Evolutionary conservation across 2,329 filamentous ascomycete genomes (phyloP).

Genomic region (Bipolaris sorokiniana): DNA sequence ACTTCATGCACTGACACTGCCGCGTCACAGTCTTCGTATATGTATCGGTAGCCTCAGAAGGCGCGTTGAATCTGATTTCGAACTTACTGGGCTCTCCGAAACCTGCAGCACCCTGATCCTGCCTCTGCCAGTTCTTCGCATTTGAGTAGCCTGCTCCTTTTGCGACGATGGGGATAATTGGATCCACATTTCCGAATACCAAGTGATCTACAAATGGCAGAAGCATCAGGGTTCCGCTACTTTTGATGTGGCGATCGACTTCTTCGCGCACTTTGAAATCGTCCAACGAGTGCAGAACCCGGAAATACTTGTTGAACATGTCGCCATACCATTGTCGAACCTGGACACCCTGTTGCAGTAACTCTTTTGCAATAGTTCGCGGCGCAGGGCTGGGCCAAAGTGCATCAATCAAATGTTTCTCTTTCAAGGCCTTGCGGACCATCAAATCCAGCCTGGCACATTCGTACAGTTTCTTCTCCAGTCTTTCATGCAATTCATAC

Average conservation of each 20-base stretch:
- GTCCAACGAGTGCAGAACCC: conserved; percentile 37
- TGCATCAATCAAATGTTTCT: conserved; percentile 47
- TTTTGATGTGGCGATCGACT: conserved; percentile 40
- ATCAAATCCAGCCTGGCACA: conserved; percentile 43
- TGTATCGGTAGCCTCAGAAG: conserved; percentile 37
- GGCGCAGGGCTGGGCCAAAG: conserved; percentile 45
- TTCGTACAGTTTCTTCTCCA: conserved; percentile 48
- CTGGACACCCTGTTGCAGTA: conserved; percentile 42
- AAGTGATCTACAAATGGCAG: conserved; percentile 45
- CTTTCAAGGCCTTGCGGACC: conserved; percentile 47
- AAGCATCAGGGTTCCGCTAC: conserved; percentile 42
- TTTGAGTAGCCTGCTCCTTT: conserved; percentile 42
- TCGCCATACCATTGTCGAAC: conserved; percentile 47
- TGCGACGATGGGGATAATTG: conserved; percentile 44
- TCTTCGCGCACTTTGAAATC: conserved; percentile 41
- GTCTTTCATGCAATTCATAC: conserved; percentile 44
- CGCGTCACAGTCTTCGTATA: conserved; percentile 40
- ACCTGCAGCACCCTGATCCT: conserved; percentile 14
- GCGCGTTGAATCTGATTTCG: conserved; percentile 45
- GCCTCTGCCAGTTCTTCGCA: conserved; percentile 25
- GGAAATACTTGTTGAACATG: conserved; percentile 49
- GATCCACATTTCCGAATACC: conserved; percentile 40
- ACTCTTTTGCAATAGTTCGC: conserved; percentile 31
- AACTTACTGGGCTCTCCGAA: conserved; percentile 42
- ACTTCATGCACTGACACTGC: conserved; percentile 46